phyloP scores from a whole-genome alignment of 352 stramenopile species.

The Globisporangium paddicum region DNA sequence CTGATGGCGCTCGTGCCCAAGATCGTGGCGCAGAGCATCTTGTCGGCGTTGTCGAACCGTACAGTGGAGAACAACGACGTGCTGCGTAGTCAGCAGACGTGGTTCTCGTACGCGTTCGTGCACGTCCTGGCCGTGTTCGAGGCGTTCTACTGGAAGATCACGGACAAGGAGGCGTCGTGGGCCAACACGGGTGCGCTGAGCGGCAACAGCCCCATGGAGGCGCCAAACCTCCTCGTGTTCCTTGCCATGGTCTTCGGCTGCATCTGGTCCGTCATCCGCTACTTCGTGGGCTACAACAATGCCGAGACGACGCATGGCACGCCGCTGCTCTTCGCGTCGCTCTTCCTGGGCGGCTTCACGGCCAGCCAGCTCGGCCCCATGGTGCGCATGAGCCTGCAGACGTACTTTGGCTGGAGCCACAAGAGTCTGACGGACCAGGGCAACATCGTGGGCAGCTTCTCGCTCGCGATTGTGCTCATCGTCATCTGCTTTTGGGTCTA shows the following conservation, averaged over 20 bases:
- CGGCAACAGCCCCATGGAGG: slow-evolving; percentile 64
- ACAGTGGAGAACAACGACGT: slow-evolving; percentile 74
- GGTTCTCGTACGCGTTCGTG: slow-evolving; percentile 77
- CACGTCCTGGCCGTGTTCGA: slow-evolving; percentile 71
- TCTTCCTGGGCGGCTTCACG: slow-evolving; percentile 60
- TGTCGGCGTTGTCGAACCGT: slow-evolving; percentile 65
- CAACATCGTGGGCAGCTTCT: slow-evolving; percentile 72
- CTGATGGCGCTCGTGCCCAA: slow-evolving; percentile 70
- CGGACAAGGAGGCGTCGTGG: slow-evolving; percentile 64
- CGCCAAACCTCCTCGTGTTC: slow-evolving; percentile 68
- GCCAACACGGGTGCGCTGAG: slow-evolving; percentile 57
- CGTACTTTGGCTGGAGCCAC: slow-evolving; percentile 76
- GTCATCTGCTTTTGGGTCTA: slow-evolving; percentile 77
- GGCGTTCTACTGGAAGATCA: slow-evolving; percentile 74
- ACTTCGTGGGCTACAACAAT: slow-evolving; percentile 71
- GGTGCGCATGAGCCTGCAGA: slow-evolving; percentile 70
- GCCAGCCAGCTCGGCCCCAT: slow-evolving; percentile 57
- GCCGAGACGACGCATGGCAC: slow-evolving; percentile 57
- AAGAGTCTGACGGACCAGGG: slow-evolving; percentile 72
- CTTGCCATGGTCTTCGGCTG: slow-evolving; percentile 58
- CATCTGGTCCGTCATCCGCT: slow-evolving; percentile 57
- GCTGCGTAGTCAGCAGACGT: slow-evolving; percentile 67
- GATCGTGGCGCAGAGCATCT: slow-evolving; percentile 62
- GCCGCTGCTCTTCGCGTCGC: slow-evolving; percentile 53
- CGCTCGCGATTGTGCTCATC: slow-evolving; percentile 57